Percentiles rank a stretch among this genome's conserved stretches.
Evolutionary conservation across 2,329 filamentous ascomycete genomes (phyloP).

Genomic region (Diaporthe ampelina): DNA sequence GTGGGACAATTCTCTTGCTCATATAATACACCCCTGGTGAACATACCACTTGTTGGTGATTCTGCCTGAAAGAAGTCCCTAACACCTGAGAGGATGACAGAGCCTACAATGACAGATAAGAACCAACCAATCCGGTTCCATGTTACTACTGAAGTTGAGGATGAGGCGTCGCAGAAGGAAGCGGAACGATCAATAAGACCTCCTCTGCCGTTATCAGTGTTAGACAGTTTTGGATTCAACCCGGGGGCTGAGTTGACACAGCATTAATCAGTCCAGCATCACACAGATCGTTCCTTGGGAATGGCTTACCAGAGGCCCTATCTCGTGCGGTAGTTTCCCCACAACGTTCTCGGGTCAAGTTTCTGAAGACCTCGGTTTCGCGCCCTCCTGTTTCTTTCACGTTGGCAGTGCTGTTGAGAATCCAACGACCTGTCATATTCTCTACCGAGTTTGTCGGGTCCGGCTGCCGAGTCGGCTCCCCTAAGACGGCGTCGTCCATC

Average conservation of each 20-base stretch:
- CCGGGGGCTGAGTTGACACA: neutral
- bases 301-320: neutral
- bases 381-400: neutral
- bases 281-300: neutral
- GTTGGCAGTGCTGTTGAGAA: neutral
- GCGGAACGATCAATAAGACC: no score
- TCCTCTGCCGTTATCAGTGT: neutral
- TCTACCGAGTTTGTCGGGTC: no score
- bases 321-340: neutral
- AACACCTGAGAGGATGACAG: neutral
- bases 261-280: neutral
- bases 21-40: neutral
- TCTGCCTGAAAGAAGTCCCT: neutral
- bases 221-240: neutral
- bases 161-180: neutral
- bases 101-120: neutral
- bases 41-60: neutral
- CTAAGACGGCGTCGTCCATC: no score
- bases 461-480: neutral
- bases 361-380: neutral
- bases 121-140: conserved; percentile 3
- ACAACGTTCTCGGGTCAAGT: neutral
- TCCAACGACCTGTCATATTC: neutral
- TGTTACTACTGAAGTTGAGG: no score
- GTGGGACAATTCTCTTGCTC: neutral